Evolutionary conservation across 495 filamentous ascomycete genomes (phyloP).

Genomic region (Xylaria intraflava): DNA sequence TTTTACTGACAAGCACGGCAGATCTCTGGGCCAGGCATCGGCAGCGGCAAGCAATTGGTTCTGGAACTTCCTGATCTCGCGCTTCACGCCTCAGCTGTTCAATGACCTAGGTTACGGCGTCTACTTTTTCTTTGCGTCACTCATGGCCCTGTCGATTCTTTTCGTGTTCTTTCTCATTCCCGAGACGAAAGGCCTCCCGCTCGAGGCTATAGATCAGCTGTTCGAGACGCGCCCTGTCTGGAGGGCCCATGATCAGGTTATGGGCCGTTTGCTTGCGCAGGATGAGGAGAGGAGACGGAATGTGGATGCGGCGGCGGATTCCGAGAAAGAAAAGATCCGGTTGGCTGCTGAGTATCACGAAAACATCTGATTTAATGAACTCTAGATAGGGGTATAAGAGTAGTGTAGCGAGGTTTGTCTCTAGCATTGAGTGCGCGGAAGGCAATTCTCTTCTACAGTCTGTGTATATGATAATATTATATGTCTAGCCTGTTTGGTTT

Average conservation of each 20-base stretch:
- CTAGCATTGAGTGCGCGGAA: background rate
- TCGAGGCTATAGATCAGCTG: conserved; percentile 52
- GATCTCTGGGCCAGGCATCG: conserved; percentile 58
- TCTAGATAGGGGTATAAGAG: too few species aligned
- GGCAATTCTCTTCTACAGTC: too few species aligned
- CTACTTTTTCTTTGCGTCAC: conserved; percentile 70
- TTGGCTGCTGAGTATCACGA: conserved; percentile 23
- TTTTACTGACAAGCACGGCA: background rate
- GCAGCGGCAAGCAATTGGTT: conserved; percentile 69
- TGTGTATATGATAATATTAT: too few species aligned
- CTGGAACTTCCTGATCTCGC: conserved; percentile 66
- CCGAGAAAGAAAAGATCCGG: conserved; percentile 13
- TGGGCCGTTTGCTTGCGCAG: conserved; percentile 42
- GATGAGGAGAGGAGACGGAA: conserved; percentile 50
- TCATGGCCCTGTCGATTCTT: conserved; percentile 60
- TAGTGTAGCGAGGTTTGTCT: too few species aligned
- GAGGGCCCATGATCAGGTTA: conserved; percentile 46
- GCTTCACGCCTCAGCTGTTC: conserved; percentile 75
- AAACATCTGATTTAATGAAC: conserved; percentile 15
- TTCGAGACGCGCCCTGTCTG: conserved; percentile 52
- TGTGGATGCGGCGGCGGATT: conserved; percentile 29
- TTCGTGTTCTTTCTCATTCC: conserved; percentile 53
- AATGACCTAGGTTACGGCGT: conserved; percentile 62
- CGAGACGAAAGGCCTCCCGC: conserved; percentile 46
- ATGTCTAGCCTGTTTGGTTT: too few species aligned